Percentiles rank a stretch among this genome's conserved stretches.
Evolutionary conservation across 257 asterid species (phyloP).

Genomic region (Primulina huaijiensis): DNA sequence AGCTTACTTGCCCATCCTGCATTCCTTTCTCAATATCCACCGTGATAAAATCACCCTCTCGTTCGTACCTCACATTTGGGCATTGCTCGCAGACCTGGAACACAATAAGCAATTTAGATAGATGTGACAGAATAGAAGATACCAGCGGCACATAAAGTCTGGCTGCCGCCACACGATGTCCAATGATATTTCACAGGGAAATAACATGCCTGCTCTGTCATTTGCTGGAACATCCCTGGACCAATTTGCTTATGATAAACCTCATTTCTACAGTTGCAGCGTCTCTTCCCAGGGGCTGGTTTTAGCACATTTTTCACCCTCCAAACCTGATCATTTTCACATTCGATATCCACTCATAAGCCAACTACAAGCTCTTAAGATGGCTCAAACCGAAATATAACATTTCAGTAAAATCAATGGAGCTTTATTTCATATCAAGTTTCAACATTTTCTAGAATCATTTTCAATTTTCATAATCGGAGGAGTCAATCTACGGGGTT

Average conservation of each 20-base stretch:
- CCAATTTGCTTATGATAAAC: constrained; percentile 99
- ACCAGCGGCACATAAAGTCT: constrained; percentile 6
- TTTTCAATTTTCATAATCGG: constrained; percentile 12
- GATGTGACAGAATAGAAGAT: background rate
- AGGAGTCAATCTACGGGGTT: background rate
- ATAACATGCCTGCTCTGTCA: constrained; percentile 86
- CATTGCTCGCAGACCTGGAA: constrained; percentile 93
- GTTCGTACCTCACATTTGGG: constrained; percentile 88
- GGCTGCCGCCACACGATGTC: background rate
- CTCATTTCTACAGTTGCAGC: constrained; percentile 95
- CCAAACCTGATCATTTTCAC: constrained; percentile 68
- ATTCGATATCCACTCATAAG: constrained; percentile 7
- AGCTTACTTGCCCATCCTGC: constrained; percentile 92
- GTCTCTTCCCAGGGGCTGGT: constrained; percentile 96
- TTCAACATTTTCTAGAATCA: background rate
- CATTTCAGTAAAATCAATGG: background rate
- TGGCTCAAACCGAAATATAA: background rate
- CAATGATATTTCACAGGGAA: constrained; percentile 8
- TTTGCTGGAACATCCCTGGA: constrained; percentile 99
- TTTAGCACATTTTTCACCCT: constrained; percentile 85
- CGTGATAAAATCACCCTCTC: constrained; percentile 87
- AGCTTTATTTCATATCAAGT: background rate
- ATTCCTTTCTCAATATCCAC: constrained; percentile 98
- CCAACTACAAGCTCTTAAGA: constrained; percentile 16
- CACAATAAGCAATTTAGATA: background rate